These are phyloP conservation scores for Coniosporium tulheliwenetii DNA, from an alignment of 2,329 filamentous ascomycete genomes.

Conservation along the genomic window DNA sequence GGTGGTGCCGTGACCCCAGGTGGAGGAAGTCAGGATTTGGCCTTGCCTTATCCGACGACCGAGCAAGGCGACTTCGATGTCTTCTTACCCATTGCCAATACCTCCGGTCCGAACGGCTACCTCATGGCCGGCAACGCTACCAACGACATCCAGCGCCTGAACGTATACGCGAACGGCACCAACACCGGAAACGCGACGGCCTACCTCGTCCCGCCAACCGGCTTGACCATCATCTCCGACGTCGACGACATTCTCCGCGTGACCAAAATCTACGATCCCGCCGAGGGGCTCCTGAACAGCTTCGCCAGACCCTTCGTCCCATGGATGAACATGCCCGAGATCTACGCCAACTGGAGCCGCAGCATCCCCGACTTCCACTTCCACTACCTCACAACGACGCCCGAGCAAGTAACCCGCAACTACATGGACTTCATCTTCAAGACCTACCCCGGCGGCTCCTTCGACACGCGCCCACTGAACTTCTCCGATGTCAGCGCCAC, in stretches of 20 bases:
- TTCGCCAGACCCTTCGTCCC: constrained; percentile 55
- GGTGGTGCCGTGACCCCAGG: constrained; percentile 34
- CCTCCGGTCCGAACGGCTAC: constrained; percentile 15
- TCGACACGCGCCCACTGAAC: constrained; percentile 65
- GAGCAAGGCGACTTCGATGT: constrained; percentile 56
- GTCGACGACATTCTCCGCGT: constrained; percentile 71
- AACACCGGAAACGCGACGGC: constrained; percentile 57
- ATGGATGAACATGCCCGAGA: constrained; percentile 68
- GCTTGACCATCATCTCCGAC: constrained; percentile 59
- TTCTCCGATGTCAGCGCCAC: constrained; percentile 63
- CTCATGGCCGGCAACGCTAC: constrained; percentile 51
- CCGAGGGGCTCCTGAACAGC: constrained; percentile 59
- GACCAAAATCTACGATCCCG: constrained; percentile 65
- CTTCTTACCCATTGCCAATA: constrained; percentile 50
- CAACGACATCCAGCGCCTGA: constrained; percentile 47
- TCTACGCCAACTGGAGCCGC: constrained; percentile 62
- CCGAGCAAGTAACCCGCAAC: constrained; percentile 59
- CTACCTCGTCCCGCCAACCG: constrained; percentile 55
- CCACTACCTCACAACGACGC: constrained; percentile 69
- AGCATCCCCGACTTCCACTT: constrained; percentile 55
- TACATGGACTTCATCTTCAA: constrained; percentile 72
- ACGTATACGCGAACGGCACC: constrained; percentile 46
- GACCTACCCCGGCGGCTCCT: constrained; percentile 61
- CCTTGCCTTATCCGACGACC: constrained; percentile 51
- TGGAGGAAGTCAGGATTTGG: constrained; percentile 47